phyloP scores from a whole-genome alignment of 2,329 filamentous ascomycete species.

The Leptoxyphium fumago region DNA sequence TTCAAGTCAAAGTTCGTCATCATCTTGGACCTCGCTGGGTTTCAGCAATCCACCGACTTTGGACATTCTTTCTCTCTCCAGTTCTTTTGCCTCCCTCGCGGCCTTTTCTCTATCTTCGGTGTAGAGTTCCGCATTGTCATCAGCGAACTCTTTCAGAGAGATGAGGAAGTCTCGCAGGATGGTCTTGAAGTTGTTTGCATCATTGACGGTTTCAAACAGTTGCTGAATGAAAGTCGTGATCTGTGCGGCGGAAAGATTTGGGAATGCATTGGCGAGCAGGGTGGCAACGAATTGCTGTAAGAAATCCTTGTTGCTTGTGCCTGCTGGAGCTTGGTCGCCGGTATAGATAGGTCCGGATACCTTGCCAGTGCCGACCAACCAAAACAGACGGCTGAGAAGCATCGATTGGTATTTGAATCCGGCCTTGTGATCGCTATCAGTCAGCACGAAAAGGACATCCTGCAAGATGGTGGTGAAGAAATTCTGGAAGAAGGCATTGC shows the following conservation, averaged over 20 bases:
- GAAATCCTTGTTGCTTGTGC: conserved; percentile 84
- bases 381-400: conserved; percentile 89
- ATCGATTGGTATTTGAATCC: conserved; percentile 97
- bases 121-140: conserved; percentile 88
- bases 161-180: conserved; percentile 95
- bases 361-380: conserved; percentile 80
- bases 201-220: conserved; percentile 73
- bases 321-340: conserved; percentile 63
- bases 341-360: conserved; percentile 85
- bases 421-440: conserved; percentile 95
- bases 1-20: conserved; percentile 64
- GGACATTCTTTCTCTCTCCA: conserved; percentile 79
- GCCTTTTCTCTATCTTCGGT: conserved; percentile 90
- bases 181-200: conserved; percentile 88
- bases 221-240: conserved; percentile 82
- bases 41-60: conserved; percentile 94
- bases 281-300: conserved; percentile 74
- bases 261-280: conserved; percentile 77
- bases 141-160: conserved; percentile 89
- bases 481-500: conserved; percentile 92
- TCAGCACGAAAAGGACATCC: conserved; percentile 96
- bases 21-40: conserved; percentile 82
- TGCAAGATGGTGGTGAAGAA: conserved; percentile 94
- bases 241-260: conserved; percentile 70
- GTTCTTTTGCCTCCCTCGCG: conserved; percentile 67